Evolutionary conservation across 2,329 filamentous ascomycete genomes (phyloP).

Genomic region (Periconia macrospinosa): DNA sequence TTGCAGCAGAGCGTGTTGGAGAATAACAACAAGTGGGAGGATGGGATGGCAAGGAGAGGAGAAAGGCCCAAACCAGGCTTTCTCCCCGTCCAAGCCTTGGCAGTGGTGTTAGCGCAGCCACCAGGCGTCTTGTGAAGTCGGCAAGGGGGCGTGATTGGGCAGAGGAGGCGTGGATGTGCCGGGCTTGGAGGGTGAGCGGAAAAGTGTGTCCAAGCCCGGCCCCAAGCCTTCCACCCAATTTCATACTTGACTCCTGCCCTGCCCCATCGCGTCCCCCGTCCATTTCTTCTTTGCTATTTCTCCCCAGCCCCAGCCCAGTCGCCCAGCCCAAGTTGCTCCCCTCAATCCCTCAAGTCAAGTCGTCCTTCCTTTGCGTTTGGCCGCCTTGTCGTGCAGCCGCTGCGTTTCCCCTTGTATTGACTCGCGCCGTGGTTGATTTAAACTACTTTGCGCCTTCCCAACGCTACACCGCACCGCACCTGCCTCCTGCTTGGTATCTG

Average conservation of each 20-base stretch:
- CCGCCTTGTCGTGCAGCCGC: too few species aligned
- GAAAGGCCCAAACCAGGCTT: not conserved
- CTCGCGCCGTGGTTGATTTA: too few species aligned
- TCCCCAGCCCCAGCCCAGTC: too few species aligned
- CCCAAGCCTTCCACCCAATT: conserved; percentile 1
- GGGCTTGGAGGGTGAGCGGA: not conserved
- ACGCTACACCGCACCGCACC: too few species aligned
- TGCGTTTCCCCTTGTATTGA: too few species aligned
- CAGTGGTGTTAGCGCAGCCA: not conserved
- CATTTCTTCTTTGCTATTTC: not conserved
- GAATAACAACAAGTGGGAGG: not conserved
- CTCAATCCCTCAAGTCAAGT: too few species aligned
- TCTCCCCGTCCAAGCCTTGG: not conserved
- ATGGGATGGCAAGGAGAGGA: not conserved
- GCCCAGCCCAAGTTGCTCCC: too few species aligned
- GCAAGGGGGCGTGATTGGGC: not conserved
- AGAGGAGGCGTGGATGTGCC: not conserved
- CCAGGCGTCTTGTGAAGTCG: not conserved
- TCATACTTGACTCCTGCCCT: conserved; percentile 1
- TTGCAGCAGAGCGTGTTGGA: not conserved
- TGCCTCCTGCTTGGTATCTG: too few species aligned
- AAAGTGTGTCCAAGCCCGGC: not conserved
- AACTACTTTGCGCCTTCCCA: not conserved
- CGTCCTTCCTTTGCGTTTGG: too few species aligned
- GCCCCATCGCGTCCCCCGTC: not conserved